Evolutionary conservation across 1,139 yeast genomes (phyloP).

Genomic region (Protomyces gravidus): DNA sequence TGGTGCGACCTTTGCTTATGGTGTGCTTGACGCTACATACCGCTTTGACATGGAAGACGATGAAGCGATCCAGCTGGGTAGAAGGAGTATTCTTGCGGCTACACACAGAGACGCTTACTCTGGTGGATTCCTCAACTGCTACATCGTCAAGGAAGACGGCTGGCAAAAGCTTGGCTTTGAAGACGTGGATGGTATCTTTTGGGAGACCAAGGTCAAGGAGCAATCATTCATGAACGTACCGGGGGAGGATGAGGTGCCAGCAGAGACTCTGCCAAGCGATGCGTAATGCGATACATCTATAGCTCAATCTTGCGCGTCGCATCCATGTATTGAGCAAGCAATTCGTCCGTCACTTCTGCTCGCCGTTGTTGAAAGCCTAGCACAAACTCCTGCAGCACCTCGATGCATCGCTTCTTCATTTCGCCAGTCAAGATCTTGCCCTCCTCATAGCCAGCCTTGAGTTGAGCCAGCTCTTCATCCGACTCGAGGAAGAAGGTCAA

Average conservation of each 20-base stretch:
- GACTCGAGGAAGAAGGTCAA: constrained; percentile 83
- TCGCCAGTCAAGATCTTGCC: constrained; percentile 92
- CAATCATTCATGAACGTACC: constrained; percentile 86
- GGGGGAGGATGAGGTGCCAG: constrained; percentile 14
- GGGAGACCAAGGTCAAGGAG: constrained; percentile 86
- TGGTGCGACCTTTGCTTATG: constrained; percentile 99
- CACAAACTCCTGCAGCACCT: constrained; percentile 72
- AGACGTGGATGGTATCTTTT: constrained; percentile 85
- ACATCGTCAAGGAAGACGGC: constrained; percentile 87
- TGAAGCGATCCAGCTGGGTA: constrained; percentile 90
- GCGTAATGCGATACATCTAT: neutral
- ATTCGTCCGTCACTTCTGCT: constrained; percentile 59
- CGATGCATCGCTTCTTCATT: constrained; percentile 83
- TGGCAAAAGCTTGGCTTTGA: constrained; percentile 96
- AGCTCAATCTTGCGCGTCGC: constrained; percentile 64
- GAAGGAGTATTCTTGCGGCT: constrained; percentile 93
- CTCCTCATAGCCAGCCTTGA: constrained; percentile 62
- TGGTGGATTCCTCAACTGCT: constrained; percentile 88
- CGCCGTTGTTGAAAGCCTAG: constrained; percentile 76
- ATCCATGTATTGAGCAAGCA: constrained; percentile 69
- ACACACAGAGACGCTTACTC: constrained; percentile 98
- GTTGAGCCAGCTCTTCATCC: constrained; percentile 65
- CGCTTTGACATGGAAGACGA: constrained; percentile 86
- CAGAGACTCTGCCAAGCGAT: constrained; percentile 1
- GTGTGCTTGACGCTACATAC: constrained; percentile 89